These are phyloP conservation scores for Bolboschoenoplectus hybrid DNA, from an alignment of 202 grass and related monocot species.

Conservation along the genomic window DNA sequence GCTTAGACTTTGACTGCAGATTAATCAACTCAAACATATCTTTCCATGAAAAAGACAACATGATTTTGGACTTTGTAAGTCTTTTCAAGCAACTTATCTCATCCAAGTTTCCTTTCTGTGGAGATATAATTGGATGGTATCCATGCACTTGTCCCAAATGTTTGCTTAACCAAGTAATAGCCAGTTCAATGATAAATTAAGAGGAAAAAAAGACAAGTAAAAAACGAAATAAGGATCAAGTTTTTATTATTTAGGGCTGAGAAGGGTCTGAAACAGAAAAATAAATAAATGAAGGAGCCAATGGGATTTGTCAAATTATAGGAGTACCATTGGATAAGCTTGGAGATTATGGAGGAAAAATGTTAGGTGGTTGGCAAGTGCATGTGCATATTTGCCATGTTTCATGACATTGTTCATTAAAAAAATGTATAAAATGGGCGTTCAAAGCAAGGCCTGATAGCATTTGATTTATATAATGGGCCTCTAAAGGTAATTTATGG, in stretches of 20 bases:
- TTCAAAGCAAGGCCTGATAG: not conserved
- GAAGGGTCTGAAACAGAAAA: not conserved
- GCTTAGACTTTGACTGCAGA: slow-evolving; percentile 26
- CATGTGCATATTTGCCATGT: not conserved
- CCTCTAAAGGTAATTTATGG: not conserved
- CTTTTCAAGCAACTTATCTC: slow-evolving; percentile 1
- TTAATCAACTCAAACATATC: not conserved
- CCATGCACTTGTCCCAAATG: not conserved
- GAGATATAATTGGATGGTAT: not conserved
- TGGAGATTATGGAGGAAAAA: slow-evolving; percentile 5
- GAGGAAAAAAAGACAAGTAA: not conserved
- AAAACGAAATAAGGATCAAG: not conserved
- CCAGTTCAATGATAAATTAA: not conserved
- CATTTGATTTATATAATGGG: not conserved
- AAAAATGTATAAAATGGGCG: not conserved
- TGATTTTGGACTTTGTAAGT: not conserved
- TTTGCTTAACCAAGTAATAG: slow-evolving; percentile 3
- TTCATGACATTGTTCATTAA: not conserved
- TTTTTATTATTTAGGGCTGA: slow-evolving; percentile 9
- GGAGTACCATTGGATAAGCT: not conserved
- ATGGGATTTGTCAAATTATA: slow-evolving; percentile 21
- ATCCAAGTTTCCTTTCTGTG: not conserved
- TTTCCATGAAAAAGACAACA: slow-evolving; percentile 1
- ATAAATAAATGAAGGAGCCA: not conserved
- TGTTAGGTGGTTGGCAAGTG: not conserved